Evolutionary conservation across 352 stramenopile genomes (phyloP), one percentile per base, ranked within the genome.

Genomic region (Phytopythium litorale): DNA sequence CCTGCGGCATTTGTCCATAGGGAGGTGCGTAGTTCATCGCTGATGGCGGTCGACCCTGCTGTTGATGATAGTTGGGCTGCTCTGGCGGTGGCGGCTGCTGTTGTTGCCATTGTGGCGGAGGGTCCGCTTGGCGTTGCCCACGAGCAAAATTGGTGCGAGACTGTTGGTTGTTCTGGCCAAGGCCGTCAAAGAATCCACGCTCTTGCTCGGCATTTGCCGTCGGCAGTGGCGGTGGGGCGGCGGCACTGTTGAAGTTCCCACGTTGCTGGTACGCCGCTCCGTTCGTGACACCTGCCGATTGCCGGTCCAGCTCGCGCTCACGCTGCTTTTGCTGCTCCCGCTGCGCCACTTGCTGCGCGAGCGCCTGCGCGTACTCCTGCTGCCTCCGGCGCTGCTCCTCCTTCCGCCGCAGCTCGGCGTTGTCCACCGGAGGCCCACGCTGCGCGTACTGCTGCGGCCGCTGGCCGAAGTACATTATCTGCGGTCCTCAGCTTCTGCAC

Each of bases 281-380:
- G 32, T n/a, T 30, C 19, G 18, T 54, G 21, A 15, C 55, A 28
- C 56, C 59, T 23, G 18, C 25, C 13, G 66, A 66, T 2, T 70
- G 73, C 0, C 65, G 58, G 9, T 75, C 65, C 13, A 70, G 25
- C 50, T 80, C 69, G 45, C 68, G 67, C n/a, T 85, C 72, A 5
- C 60, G 68, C 6, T 65, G 78, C 51, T 84, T 81, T 48, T 81
- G 78, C 57, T 76, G 55, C 25, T 89, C 73, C 4, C 70, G 78
- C 62, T 84, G 71, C 7, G 75, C 76, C 12, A 88, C 78, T 55
- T 88, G 80, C 48, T 89, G 67, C 4, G 76, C 70, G 1, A 89
- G 62, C 12, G 77, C 79, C 48, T 79, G 73, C 1, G 77, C 78
- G 49, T 89, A 89, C 48, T 82, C 77, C 4, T 80, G 69, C 60